Conservation (phyloP, 2,329 filamentous ascomycete genomes). For the Colletotrichum liriopes region DNA sequence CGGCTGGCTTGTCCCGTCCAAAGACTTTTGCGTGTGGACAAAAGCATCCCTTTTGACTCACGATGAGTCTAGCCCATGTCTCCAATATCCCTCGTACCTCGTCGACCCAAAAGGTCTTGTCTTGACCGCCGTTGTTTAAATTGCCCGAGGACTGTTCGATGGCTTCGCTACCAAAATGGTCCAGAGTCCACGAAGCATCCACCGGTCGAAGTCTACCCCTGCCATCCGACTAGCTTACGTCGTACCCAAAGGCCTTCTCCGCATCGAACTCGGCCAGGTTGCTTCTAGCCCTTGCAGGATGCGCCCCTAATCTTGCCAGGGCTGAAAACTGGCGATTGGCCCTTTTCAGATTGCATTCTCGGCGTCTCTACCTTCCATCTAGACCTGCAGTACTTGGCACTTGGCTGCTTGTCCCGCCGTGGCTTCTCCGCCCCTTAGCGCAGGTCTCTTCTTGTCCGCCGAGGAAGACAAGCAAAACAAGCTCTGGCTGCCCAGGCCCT, state of each 20-base stretch:
- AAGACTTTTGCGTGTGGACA: neutral
- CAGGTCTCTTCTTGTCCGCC: conserved; percentile 13
- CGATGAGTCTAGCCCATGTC: neutral
- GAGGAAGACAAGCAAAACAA: conserved; percentile 36
- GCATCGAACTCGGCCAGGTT: conserved; percentile 16
- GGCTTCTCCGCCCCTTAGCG: conserved; percentile 24
- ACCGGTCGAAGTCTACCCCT: neutral
- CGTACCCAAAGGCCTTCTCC: conserved; percentile 26
- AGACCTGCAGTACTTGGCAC: conserved; percentile 28
- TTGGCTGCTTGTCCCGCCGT: conserved; percentile 27
- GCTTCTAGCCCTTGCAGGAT: conserved; percentile 20
- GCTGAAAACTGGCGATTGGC: neutral
- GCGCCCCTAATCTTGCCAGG: conserved; percentile 12
- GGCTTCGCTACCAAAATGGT: neutral
- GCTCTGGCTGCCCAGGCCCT: conserved; percentile 26
- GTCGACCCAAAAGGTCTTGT: neutral
- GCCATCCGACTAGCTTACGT: neutral
- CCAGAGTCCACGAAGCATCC: neutral
- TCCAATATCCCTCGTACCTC: neutral
- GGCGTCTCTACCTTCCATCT: conserved; percentile 17
- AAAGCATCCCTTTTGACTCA: neutral
- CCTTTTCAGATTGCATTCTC: conserved; percentile 10
- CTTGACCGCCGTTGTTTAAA: neutral
- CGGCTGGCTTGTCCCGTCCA: neutral
- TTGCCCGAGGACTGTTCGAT: neutral